Evolutionary conservation across 2,329 filamentous ascomycete genomes (phyloP), one percentile per base, ranked within the genome.

Genomic region (Ploettnerulaceae sp.): DNA sequence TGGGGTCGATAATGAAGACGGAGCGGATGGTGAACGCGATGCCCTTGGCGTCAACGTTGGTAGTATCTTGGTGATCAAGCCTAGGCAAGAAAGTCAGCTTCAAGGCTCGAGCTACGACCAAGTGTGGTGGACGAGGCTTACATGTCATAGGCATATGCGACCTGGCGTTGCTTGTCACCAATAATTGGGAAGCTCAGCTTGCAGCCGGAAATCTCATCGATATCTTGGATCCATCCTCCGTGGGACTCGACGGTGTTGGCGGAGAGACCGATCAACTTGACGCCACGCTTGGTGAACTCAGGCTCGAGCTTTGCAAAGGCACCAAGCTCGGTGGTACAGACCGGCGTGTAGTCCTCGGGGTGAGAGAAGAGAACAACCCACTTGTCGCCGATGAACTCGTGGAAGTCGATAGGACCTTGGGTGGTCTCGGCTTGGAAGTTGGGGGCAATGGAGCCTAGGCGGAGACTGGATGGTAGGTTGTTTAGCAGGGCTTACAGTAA

Each of bases 301-400:
- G 82, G 79, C 73, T 89, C 82, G 54, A 95, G 77, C 71, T 90
- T 93, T 59, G 89, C 86, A 62, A 96, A 94, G 50, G 89, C 89
- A 54, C 89, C 90, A 53, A 96, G 84, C 74, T 96, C 90, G 45
- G 89, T 96, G 55, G 90, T 96, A 77, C 90, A 96, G 50, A 95
- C 90, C 45, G 90, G 90, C 1, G 90, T 95, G 76, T 87, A 95
- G 70, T 95, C 90, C 68, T 84, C 84, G 3, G 87, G 87, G 72
- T 91, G 87, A 24, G 84, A 89, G 75, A 93, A 91, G 59, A 93
- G 74, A 56, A 93, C 79, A 49, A 84, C 81, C 87, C 87, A 91
- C 62, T 77, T 83, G 73, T 84, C 75, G 63, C 81, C 83, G 56
- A 90, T 77, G 71, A 85, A 90, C 67, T 89, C 76, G 69, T 90